Conservation (phyloP, 192 early-diverging fungal species). For the Thamnidium elegans region DNA sequence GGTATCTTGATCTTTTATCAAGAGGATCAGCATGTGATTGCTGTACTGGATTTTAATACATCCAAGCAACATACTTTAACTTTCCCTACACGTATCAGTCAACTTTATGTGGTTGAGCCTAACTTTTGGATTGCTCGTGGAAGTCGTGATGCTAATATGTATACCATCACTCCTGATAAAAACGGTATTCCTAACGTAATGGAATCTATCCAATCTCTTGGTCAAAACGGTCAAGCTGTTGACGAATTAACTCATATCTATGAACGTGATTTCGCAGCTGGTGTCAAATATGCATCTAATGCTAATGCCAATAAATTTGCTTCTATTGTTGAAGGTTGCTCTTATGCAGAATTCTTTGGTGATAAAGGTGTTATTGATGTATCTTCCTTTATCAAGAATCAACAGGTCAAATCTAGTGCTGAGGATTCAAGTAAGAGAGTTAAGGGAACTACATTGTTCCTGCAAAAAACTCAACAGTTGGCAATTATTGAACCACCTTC, state of each 20-base stretch:
- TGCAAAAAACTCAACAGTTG: conserved; percentile 48
- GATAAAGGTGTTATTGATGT: background rate
- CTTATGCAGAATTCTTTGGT: conserved; percentile 7
- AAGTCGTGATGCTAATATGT: conserved; percentile 36
- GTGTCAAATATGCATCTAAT: conserved; percentile 2
- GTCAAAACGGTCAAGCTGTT: conserved; percentile 23
- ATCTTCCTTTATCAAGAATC: conserved; percentile 10
- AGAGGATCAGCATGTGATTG: conserved; percentile 41
- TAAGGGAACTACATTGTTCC: conserved; percentile 42
- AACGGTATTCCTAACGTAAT: conserved; percentile 9
- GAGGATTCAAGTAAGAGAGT: conserved; percentile 24
- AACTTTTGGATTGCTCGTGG: conserved; percentile 48
- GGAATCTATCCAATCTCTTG: conserved; percentile 23
- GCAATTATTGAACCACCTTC: conserved; percentile 31
- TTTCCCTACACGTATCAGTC: conserved; percentile 45
- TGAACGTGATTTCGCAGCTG: conserved; percentile 7
- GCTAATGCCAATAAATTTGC: conserved; percentile 1
- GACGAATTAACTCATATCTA: conserved; percentile 3
- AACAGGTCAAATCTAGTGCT: background rate
- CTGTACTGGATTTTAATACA: conserved; percentile 56
- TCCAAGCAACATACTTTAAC: conserved; percentile 46
- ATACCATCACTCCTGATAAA: conserved; percentile 34
- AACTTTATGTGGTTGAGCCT: conserved; percentile 42
- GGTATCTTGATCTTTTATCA: conserved; percentile 57
- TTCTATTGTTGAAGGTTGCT: conserved; percentile 14